Evolutionary conservation across 2,329 filamentous ascomycete species (phyloP), one percentile per base, ranked within the genome.

Genomic region (Aaosphaeria arxii): DNA sequence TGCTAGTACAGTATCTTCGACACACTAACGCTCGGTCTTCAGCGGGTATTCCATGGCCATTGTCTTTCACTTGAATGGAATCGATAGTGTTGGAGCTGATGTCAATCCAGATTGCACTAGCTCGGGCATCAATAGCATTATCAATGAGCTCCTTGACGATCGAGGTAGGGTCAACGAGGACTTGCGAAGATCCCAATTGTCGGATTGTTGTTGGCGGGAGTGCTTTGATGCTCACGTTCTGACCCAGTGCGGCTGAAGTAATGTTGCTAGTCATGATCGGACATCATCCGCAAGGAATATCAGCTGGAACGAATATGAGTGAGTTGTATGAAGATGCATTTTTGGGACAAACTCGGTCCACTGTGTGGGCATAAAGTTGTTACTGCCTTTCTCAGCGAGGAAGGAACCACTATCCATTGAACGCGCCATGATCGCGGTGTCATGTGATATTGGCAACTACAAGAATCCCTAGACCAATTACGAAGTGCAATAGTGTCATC

Each of bases 61-160:
- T 88, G 64, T 71, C 68, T 40, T 66, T 70, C 43, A 91, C 82
- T 58, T 87, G 81, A 35, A 92, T 80, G 45, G 77, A 80, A 65
- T 88, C 84, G 45, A 91, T 65, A 0, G 85, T 85, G 61, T 91
- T 85, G 39, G 76, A 58, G 4, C 85, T 80, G 11, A 90, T 74
- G 30, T 81, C 71, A 28, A 91, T 72, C 45, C 87, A 81, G 48
- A 92, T 74, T 2, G 77, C 78, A 2, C 80, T 86, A 9, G 88
- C 86, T 45, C 78, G 74, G 6, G 87, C 86, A 66, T 92, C 88
- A 17, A 91, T 77, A 40, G 87, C 78, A 66, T 92, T 91, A 57
- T 91, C 88, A 31, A 91, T 68, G 4, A 91, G 81, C 67, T 91
- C 88, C 62, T 91, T 91, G 57, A 90, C 79, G 2, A 89, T 71